phyloP scores from a whole-genome alignment of 345 rosid genomes.

The Pistacia integerrima region DNA sequence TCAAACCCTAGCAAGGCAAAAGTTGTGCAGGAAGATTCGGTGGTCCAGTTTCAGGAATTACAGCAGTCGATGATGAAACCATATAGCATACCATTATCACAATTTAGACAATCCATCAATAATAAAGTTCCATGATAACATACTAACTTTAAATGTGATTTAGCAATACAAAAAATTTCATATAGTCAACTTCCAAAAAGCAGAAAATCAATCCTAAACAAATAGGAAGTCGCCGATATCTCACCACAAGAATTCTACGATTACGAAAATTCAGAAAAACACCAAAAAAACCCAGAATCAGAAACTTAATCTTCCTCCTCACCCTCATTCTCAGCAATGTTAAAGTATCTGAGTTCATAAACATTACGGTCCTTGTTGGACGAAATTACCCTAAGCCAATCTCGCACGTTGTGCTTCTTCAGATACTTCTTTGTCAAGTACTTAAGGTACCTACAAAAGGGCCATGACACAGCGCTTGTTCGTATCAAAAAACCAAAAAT shows the following conservation, averaged over 20 bases:
- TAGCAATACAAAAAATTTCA: constrained; percentile 2
- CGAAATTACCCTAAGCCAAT: constrained; percentile 92
- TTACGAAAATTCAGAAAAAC: background rate
- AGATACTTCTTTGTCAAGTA: constrained; percentile 89
- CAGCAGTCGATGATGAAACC: background rate
- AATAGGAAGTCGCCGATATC: background rate
- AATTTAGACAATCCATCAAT: background rate
- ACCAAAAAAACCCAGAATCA: constrained; percentile 1
- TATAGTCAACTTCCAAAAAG: constrained; percentile 4
- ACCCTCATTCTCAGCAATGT: constrained; percentile 93
- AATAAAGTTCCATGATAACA: background rate
- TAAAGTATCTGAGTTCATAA: constrained; percentile 91
- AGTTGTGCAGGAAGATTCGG: background rate
- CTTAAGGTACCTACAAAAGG: constrained; percentile 62
- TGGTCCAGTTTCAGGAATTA: background rate
- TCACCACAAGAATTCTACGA: background rate
- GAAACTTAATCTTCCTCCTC: constrained; percentile 75
- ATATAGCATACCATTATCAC: background rate
- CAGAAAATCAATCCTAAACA: background rate
- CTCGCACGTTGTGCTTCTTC: constrained; percentile 93
- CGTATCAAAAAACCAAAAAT: background rate
- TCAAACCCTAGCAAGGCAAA: constrained; percentile 24
- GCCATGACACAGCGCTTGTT: background rate
- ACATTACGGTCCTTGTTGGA: constrained; percentile 82
- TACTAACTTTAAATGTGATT: background rate